Evolutionary conservation across 2,329 filamentous ascomycete species (phyloP), one percentile per base, ranked within the genome.

Genomic region (Moelleriella libera): DNA sequence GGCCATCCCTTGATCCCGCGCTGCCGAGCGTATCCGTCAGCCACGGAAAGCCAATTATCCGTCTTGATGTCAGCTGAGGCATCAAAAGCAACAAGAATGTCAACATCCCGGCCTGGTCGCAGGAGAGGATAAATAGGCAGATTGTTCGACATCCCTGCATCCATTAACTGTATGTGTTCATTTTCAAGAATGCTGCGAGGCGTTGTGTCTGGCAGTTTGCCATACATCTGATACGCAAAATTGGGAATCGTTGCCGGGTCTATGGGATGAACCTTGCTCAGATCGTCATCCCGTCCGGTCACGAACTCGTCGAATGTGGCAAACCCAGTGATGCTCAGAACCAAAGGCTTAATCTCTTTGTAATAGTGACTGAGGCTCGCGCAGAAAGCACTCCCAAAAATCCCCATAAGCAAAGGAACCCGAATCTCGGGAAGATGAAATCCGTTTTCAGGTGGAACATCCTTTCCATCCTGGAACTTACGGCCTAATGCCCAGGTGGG

Each of bases 91-190:
- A 98, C 78, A 43, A 97, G 70, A 42, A 98, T 75, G 56, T 98
- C 92, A 5, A 98, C 83, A 48, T 94, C 77, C 37, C 92, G 78
- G 2, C 89, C 90, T 0, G 88, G 88, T 9, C 92, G 81, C 14
- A 98, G 79, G 4, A 97, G 75, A 0, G 92, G 92, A 61, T 98
- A 98, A 41, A 97, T 89, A 2, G 92, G 92, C 7, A 98, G 72
- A 59, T 98, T 98, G 62, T 98, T 97, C 53, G 86, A 94, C 92
- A 98, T 98, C 45, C 92, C 92, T 2, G 92, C 89, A 63, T 98
- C 92, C 89, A 96, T 97, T 12, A 90, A 74, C 53, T 86, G 82
- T 14, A 90, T 72, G 60, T 94, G 83, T 43, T 82, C 72, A 11
- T 73, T 74, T 14, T 78, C 70, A 56, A 85, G 81, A 40, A 95